A percentile compares a stretch with the other conserved stretches of the same genome.
Evolutionary conservation across 192 early-diverging fungal species (phyloP).

Genomic region (Funneliformis geosporum): DNA sequence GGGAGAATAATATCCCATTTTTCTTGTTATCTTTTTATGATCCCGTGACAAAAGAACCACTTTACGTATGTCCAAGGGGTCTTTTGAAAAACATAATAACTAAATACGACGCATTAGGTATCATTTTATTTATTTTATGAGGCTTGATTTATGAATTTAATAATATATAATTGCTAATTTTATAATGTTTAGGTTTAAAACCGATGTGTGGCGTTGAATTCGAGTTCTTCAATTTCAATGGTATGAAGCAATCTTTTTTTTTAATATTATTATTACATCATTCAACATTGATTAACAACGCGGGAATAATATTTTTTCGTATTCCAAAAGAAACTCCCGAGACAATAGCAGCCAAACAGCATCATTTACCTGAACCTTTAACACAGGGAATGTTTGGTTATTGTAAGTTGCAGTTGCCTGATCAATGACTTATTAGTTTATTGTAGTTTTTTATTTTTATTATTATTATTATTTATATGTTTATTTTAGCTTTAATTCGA

Average conservation of each 20-base stretch:
- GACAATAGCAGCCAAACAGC: conserved; percentile 61
- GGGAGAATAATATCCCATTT: conserved; percentile 72
- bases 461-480: background rate
- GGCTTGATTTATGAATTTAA: conserved; percentile 56
- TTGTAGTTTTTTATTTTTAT: background rate
- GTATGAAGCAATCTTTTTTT: conserved; percentile 45
- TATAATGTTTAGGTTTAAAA: conserved; percentile 36
- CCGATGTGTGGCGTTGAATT: conserved; percentile 66
- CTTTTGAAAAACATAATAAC: conserved; percentile 52
- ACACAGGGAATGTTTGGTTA: conserved; percentile 87
- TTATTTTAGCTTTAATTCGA: conserved; percentile 47
- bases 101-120: conserved; percentile 42
- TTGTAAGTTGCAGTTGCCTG: conserved; percentile 32
- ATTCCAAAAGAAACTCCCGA: conserved; percentile 63
- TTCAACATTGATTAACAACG: background rate
- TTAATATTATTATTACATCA: conserved; percentile 5
- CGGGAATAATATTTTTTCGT: background rate
- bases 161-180: conserved; percentile 58
- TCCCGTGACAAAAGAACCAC: conserved; percentile 55
- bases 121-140: conserved; percentile 13
- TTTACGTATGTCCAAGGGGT: conserved; percentile 65
- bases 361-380: conserved; percentile 55
- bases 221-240: conserved; percentile 82
- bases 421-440: background rate
- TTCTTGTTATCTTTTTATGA: conserved; percentile 71